Percentiles rank a stretch among this genome's conserved stretches.
phyloP scores from a whole-genome alignment of 352 stramenopile genomes.

The Pythium folliculosum region DNA sequence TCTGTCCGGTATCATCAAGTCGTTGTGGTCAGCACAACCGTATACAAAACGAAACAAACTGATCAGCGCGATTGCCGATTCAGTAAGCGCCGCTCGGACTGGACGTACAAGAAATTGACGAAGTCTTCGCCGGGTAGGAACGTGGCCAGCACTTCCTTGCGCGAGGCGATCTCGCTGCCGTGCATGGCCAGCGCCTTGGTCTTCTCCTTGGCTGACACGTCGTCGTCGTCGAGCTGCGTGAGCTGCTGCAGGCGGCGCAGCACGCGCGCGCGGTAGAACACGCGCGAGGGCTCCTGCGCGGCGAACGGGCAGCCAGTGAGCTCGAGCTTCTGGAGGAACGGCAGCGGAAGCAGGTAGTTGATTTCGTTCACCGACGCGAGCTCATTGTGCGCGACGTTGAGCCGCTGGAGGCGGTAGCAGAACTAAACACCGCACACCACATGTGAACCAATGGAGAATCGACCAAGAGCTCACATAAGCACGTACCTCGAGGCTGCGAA shows the following conservation, averaged over 20 bases:
- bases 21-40: not conserved
- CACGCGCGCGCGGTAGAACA: conserved; percentile 67
- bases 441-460: too few relatives aligned
- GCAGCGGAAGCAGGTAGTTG: conserved; percentile 49
- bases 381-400: conserved; percentile 57
- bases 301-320: conserved; percentile 50
- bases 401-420: conserved; percentile 49
- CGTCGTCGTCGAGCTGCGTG: conserved; percentile 48
- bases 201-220: conserved; percentile 68
- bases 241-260: conserved; percentile 64
- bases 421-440: conserved; percentile 33
- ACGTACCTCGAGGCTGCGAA: conserved; percentile 55
- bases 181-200: conserved; percentile 79
- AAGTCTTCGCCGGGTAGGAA: conserved; percentile 61
- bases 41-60: not conserved
- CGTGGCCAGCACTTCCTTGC: conserved; percentile 57
- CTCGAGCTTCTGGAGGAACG: conserved; percentile 45
- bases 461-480: too few relatives aligned
- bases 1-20: conserved; percentile 19
- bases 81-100: not conserved
- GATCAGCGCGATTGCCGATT: too few relatives aligned
- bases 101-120: conserved; percentile 63
- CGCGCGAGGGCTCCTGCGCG: conserved; percentile 31
- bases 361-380: conserved; percentile 63
- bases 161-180: conserved; percentile 57